Evolutionary conservation across 805 yeast species (phyloP), one percentile per base, ranked within the genome.

Genomic region (Allodekkera sacchari): DNA sequence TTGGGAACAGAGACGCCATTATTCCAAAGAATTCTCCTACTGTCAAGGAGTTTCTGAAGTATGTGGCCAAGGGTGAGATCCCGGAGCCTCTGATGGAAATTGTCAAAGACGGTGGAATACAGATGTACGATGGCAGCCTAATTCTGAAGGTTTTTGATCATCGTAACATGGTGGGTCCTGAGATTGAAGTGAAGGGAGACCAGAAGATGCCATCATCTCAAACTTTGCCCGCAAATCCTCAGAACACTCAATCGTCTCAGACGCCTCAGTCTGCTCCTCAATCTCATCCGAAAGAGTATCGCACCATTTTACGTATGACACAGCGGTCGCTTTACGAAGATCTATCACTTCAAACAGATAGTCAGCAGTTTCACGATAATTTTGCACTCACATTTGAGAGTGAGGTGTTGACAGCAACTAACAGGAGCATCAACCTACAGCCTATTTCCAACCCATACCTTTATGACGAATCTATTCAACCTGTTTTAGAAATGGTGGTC

Each of bases 81-180:
- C 96, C 96, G 1, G 82, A 84, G 25, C 84, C 94, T 10, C 75
- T 89, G 50, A 76, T 87, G 44, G 97, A 92, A 57, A 82, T 89
- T 7, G 66, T 92, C 27, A 76, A 82, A 47, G 97, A 89, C 53
- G 83, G 89, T 22, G 81, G 88, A 13, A 73, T 88, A 21, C 73
- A 74, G 37, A 71, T 85, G 33, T 89, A 84, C 52, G 96, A 92
- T 50, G 96, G 96, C 0, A 83, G 94, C 53, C 62, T 89, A 24
- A 83, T 89, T 11, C 55, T 89, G 30, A 84, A 84, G 50, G 79
- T 89, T n/a, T 74, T 71, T 42, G 98, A 89, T 55, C 95, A 88
- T 53, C 63, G 96, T 16, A 66, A 70, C 36, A 62, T 46, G 32
- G 42, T 61, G 8, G 27, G 17, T 10, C n/a, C 25, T 30, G 27